A percentile compares a stretch with the other conserved stretches of the same genome.
Evolutionary conservation across 1,284 basidiomycete species (phyloP).

Genomic region (Ganoderma boninense): DNA sequence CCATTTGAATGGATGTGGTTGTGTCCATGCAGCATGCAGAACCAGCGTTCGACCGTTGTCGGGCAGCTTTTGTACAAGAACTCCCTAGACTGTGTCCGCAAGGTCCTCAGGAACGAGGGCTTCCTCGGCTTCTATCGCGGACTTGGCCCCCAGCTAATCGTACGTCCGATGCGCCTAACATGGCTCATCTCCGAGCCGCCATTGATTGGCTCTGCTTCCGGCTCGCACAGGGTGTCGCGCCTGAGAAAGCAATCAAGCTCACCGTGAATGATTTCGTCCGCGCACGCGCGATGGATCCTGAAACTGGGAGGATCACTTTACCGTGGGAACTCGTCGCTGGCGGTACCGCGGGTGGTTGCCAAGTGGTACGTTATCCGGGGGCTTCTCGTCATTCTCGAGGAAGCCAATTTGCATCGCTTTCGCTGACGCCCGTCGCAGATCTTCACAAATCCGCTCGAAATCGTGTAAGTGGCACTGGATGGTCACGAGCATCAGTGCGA

Average conservation of each 20-base stretch:
- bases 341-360: slow-evolving; percentile 94
- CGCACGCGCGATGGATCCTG: slow-evolving; percentile 86
- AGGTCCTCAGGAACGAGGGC: slow-evolving; percentile 96
- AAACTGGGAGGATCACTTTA: slow-evolving; percentile 92
- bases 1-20: slow-evolving; percentile 6
- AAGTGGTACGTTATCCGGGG: slow-evolving; percentile 78
- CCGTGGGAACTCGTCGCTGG: slow-evolving; percentile 92
- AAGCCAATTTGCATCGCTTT: slow-evolving; percentile 12
- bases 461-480: slow-evolving; percentile 69
- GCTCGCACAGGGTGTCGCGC: slow-evolving; percentile 86
- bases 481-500: not conserved
- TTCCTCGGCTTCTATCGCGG: slow-evolving; percentile 97
- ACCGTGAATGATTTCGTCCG: slow-evolving; percentile 97
- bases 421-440: slow-evolving; percentile 56
- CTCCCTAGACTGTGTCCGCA: slow-evolving; percentile 92
- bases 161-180: slow-evolving; percentile 45
- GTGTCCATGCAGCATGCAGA: slow-evolving; percentile 81
- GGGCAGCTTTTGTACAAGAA: slow-evolving; percentile 96
- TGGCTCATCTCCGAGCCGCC: slow-evolving; percentile 16
- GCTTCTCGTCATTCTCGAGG: slow-evolving; percentile 2
- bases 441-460: slow-evolving; percentile 96
- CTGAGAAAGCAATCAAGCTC: slow-evolving; percentile 97
- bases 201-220: slow-evolving; percentile 69
- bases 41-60: slow-evolving; percentile 94
- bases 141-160: slow-evolving; percentile 93